Conservation (phyloP, 2,329 filamentous ascomycete species). For the Colletotrichum tamarilloi region DNA sequence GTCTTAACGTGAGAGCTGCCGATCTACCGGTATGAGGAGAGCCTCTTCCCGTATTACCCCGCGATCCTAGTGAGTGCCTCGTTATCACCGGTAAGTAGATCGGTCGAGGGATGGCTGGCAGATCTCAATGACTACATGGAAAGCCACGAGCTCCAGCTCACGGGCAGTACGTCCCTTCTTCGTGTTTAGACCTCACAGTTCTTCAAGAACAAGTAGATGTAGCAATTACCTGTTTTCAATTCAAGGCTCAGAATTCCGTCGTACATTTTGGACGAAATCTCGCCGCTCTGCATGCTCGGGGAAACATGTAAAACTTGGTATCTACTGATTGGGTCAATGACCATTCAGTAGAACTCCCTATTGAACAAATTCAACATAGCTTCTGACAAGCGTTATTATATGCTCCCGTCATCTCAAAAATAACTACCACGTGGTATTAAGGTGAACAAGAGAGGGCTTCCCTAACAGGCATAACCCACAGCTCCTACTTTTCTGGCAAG, state of each 20-base stretch:
- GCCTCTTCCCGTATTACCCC: background rate
- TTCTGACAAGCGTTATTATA: no score
- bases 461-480: background rate
- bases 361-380: no score
- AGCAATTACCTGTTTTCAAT: background rate
- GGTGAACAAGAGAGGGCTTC: background rate
- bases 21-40: background rate
- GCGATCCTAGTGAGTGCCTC: background rate
- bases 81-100: background rate
- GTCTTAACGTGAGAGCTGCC: no score
- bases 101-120: background rate
- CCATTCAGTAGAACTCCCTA: no score
- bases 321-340: no score
- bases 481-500: background rate
- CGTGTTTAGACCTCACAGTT: background rate
- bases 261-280: no score
- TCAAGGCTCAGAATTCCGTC: no score
- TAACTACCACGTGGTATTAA: background rate
- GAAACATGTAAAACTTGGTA: no score
- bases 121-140: background rate
- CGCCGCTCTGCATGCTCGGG: no score
- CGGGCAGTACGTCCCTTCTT: rapidly evolving
- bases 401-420: background rate
- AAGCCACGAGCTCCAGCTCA: background rate
- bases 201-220: background rate